Conservation (phyloP, 169 alveolate genomes). For the Cryptosporidium canis region DNA sequence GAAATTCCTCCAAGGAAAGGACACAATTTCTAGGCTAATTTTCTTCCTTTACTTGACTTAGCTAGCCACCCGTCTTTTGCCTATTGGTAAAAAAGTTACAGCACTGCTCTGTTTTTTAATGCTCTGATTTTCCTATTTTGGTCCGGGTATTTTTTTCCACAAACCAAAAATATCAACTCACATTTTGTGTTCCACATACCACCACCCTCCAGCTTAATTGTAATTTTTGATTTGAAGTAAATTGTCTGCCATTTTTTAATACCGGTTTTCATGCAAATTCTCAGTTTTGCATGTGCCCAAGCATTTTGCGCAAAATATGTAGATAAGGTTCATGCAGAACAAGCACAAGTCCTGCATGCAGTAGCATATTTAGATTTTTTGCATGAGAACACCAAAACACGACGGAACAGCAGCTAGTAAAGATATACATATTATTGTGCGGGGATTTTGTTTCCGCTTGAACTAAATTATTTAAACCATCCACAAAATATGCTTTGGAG, state of each 20-base stretch:
- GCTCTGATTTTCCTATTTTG: not conserved
- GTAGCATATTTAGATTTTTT: no score
- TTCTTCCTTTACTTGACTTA: not conserved
- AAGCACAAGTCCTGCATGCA: no score
- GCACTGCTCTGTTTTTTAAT: not conserved
- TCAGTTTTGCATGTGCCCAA: not conserved
- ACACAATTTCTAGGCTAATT: not conserved
- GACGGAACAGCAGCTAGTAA: no score
- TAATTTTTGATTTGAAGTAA: not conserved
- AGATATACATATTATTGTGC: no score
- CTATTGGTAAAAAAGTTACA: not conserved
- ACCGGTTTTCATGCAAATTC: not conserved
- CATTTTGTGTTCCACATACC: not conserved
- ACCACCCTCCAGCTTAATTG: not conserved
- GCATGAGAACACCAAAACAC: no score
- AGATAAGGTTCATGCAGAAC: no score
- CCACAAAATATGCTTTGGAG: no score
- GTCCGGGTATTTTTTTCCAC: not conserved
- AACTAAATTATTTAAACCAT: no score
- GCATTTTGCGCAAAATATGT: no score
- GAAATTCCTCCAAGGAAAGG: constrained; percentile 20
- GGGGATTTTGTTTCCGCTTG: no score
- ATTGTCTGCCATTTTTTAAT: not conserved
- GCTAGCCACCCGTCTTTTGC: not conserved
- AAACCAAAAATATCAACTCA: not conserved